phyloP scores from a whole-genome alignment of 169 alveolate species.

The Plasmodium ovale region DNA sequence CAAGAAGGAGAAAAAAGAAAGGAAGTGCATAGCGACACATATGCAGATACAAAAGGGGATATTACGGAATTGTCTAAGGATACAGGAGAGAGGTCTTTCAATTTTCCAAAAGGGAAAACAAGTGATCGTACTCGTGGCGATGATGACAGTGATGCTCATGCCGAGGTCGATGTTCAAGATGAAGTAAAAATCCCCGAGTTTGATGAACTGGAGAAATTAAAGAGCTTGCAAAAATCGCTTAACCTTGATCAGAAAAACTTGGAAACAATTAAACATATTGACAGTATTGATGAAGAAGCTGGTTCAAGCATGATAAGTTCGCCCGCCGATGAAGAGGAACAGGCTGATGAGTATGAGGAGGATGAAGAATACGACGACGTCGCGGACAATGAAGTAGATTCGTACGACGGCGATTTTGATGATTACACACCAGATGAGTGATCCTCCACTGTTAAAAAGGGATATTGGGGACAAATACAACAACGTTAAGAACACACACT shows the following conservation, averaged over 20 bases:
- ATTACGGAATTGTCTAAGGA: not conserved
- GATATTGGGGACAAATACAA: not conserved
- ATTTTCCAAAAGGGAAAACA: not conserved
- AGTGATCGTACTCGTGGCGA: not conserved
- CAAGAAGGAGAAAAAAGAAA: not conserved
- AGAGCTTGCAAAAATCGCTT: not conserved
- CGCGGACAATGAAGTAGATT: conserved; percentile 57
- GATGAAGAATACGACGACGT: conserved; percentile 18
- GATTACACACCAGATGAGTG: conserved; percentile 35
- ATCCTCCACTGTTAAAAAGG: not conserved
- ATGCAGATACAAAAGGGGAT: conserved; percentile 4
- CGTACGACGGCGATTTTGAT: conserved; percentile 56
- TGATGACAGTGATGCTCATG: not conserved
- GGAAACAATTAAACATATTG: conserved; percentile 1
- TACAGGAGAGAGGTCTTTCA: not conserved
- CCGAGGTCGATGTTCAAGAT: not conserved
- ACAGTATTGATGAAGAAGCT: conserved; percentile 1
- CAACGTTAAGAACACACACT: too few species aligned
- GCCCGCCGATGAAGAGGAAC: conserved; percentile 11
- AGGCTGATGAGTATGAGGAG: conserved; percentile 8
- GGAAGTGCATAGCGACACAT: not conserved
- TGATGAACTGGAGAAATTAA: conserved; percentile 35
- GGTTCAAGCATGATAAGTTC: not conserved
- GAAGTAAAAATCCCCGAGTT: not conserved
- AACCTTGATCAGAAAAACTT: not conserved